These are phyloP conservation scores for Nissolia schottii DNA, from an alignment of 306 rosid genomes.

Conservation along the genomic window DNA sequence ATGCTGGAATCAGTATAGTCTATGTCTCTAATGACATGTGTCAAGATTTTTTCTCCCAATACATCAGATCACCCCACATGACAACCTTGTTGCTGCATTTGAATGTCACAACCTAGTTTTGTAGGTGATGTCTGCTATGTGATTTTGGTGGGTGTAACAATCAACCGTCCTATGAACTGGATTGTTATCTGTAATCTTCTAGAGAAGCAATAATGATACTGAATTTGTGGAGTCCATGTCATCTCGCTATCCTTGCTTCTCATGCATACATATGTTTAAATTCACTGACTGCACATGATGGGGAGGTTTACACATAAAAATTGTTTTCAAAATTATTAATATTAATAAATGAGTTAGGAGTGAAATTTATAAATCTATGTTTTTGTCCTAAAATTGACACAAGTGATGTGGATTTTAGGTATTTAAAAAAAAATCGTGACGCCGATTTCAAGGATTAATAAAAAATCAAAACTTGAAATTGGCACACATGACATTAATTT, in stretches of 20 bases:
- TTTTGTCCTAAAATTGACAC: too few relatives aligned
- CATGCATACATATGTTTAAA: too few relatives aligned
- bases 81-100: not conserved
- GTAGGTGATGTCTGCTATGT: not conserved
- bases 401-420: too few relatives aligned
- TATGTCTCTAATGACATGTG: not conserved
- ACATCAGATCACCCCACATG: not conserved
- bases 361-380: too few relatives aligned
- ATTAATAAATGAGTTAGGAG: too few relatives aligned
- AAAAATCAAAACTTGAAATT: too few relatives aligned
- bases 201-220: not conserved
- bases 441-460: too few relatives aligned
- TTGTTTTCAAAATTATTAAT: too few relatives aligned
- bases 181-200: not conserved
- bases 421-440: too few relatives aligned
- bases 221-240: not conserved
- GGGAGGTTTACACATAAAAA: too few relatives aligned
- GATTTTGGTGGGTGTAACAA: not conserved
- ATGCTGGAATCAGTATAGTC: not conserved
- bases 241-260: not conserved
- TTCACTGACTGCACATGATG: too few relatives aligned
- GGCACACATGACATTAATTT: too few relatives aligned
- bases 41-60: not conserved
- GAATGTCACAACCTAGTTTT: not conserved
- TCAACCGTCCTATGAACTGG: not conserved